Evolutionary conservation across 805 yeast genomes (phyloP).

Genomic region (Metschnikowia drakensbergensis): DNA sequence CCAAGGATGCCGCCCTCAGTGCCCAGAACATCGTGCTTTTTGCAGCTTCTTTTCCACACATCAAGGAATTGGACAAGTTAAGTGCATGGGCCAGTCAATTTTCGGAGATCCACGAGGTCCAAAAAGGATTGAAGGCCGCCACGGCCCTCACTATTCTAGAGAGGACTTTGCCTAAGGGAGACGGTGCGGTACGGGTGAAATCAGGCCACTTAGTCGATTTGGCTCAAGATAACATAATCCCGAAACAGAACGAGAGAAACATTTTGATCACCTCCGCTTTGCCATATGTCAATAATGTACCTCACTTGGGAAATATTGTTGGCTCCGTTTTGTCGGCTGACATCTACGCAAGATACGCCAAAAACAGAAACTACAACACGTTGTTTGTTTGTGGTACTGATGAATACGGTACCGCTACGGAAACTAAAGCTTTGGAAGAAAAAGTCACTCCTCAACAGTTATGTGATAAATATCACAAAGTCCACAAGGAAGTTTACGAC

Average conservation of each 20-base stretch:
- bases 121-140: conserved; percentile 46
- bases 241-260: conserved; percentile 71
- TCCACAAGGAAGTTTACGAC: conserved; percentile 87
- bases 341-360: conserved; percentile 84
- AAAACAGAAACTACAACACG: conserved; percentile 83
- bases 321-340: conserved; percentile 96
- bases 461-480: conserved; percentile 83
- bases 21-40: conserved; percentile 58
- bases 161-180: conserved; percentile 36
- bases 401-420: conserved; percentile 99
- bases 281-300: conserved; percentile 97
- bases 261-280: conserved; percentile 91
- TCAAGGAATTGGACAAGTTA: conserved; percentile 14
- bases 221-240: conserved; percentile 39
- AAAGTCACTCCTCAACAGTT: conserved; percentile 81
- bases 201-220: conserved; percentile 31
- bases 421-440: conserved; percentile 95
- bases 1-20: conserved; percentile 27
- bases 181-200: conserved; percentile 35
- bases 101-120: conserved; percentile 35
- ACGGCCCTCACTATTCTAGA: conserved; percentile 41
- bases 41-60: conserved; percentile 51
- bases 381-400: conserved; percentile 94
- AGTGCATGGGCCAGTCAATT: conserved; percentile 43
- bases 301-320: conserved; percentile 94